Evolutionary conservation across 129 eudicot genomes (phyloP).

Genomic region (Pittosporum tobira): DNA sequence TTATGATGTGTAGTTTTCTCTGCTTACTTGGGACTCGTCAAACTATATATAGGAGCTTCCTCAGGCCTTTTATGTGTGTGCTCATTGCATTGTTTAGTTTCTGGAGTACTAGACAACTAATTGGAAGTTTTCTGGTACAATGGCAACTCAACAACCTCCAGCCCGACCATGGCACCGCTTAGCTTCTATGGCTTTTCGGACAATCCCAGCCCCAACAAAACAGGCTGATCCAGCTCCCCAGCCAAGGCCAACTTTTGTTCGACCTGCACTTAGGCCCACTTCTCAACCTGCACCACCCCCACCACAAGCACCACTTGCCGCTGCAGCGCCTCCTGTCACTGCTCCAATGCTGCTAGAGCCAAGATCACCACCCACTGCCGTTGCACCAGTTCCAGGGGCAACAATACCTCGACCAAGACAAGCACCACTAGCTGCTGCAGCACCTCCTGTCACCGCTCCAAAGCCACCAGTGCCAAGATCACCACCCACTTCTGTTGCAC

Average conservation of each 20-base stretch:
- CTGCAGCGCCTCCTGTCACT: too few species aligned
- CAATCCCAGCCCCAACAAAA: conserved; percentile 5
- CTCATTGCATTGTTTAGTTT: neutral
- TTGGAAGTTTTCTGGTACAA: conserved; percentile 6
- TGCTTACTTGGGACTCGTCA: neutral
- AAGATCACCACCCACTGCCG: conserved; percentile 10
- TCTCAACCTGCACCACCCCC: conserved; percentile 14
- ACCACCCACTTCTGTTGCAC: neutral
- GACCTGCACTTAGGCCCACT: conserved; percentile 27
- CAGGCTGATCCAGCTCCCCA: conserved; percentile 23
- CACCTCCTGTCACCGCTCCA: too few species aligned
- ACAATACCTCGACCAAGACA: too few species aligned
- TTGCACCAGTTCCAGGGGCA: conserved; percentile 15
- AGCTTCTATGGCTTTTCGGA: conserved; percentile 32
- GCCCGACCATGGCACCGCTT: conserved; percentile 42
- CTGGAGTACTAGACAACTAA: too few species aligned
- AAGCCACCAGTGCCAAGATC: conserved; percentile 4
- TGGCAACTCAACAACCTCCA: conserved; percentile 52
- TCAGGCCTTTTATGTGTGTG: neutral
- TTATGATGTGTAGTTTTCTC: too few species aligned
- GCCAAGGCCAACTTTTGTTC: conserved; percentile 28
- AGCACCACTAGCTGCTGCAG: too few species aligned
- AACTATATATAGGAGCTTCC: conserved; percentile 4
- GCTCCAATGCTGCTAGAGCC: too few species aligned
- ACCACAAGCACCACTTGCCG: conserved; percentile 9